These are phyloP conservation scores for Nakataea oryzae DNA, from an alignment of 2,329 filamentous ascomycete species.

Conservation along the genomic window DNA sequence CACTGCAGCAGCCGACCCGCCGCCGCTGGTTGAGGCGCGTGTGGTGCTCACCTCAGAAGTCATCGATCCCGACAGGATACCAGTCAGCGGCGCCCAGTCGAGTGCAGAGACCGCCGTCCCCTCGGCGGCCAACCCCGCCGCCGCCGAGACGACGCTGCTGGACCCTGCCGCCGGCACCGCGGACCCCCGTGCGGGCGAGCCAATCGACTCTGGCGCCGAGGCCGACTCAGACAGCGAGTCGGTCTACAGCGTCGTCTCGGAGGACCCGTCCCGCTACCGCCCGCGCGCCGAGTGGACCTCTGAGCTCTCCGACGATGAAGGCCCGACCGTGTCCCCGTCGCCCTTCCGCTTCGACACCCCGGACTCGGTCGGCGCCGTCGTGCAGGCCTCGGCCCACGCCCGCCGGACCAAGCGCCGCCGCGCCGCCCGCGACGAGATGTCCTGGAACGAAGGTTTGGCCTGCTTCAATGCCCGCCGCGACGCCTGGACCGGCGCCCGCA, in stretches of 20 bases:
- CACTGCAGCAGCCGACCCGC: not conserved
- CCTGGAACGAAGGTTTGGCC: constrained; percentile 74
- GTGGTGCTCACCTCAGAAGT: not conserved
- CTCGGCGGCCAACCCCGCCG: not conserved
- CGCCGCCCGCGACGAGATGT: constrained; percentile 51
- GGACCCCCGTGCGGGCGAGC: not conserved
- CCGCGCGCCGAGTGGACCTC: constrained; percentile 46
- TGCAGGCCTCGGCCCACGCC: constrained; percentile 31
- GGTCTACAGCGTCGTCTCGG: constrained; percentile 46
- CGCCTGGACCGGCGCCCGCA: constrained; percentile 73
- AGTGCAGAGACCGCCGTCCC: not conserved
- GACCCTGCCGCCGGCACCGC: not conserved
- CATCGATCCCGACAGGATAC: constrained; percentile 4
- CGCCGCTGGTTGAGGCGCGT: not conserved
- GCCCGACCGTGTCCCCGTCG: constrained; percentile 22
- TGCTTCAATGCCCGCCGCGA: constrained; percentile 70
- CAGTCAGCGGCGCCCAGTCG: constrained; percentile 4
- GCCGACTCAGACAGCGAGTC: constrained; percentile 35
- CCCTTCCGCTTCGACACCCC: constrained; percentile 42
- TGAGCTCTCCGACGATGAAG: constrained; percentile 42
- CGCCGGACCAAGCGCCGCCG: constrained; percentile 46
- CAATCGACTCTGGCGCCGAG: constrained; percentile 22
- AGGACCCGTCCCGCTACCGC: constrained; percentile 39
- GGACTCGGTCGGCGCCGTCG: constrained; percentile 30
- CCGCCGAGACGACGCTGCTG: constrained; percentile 5